These are phyloP conservation scores for Exophiala oligosperma DNA, from an alignment of 2,329 filamentous ascomycete species.

Conservation along the genomic window DNA sequence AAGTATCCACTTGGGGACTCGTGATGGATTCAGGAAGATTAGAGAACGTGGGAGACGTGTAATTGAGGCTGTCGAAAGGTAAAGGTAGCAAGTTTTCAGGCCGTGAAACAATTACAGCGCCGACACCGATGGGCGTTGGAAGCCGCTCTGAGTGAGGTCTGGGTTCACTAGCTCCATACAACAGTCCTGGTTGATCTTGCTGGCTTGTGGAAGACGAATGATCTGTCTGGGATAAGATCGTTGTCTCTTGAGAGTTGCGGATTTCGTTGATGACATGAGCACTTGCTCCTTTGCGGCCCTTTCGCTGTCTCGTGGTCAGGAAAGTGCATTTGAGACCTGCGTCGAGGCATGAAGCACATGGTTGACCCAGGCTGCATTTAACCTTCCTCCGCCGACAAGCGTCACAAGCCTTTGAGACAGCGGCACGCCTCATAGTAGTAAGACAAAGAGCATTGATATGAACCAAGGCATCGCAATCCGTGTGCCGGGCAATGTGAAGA, in stretches of 20 bases:
- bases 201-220: too few relatives aligned
- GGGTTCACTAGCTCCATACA: too few relatives aligned
- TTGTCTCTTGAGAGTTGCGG: slow-evolving; percentile 58
- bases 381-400: slow-evolving; percentile 26
- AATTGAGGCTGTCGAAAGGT: background rate
- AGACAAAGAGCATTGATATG: background rate
- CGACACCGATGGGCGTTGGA: too few relatives aligned
- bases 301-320: slow-evolving; percentile 72
- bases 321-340: slow-evolving; percentile 63
- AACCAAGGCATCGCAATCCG: too few relatives aligned
- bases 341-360: background rate
- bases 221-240: background rate
- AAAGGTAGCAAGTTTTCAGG: background rate
- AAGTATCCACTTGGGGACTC: slow-evolving; percentile 39
- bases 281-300: slow-evolving; percentile 70
- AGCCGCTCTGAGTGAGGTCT: too few relatives aligned
- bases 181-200: too few relatives aligned
- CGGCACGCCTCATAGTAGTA: background rate
- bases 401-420: slow-evolving; percentile 20
- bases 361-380: slow-evolving; percentile 4
- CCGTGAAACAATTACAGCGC: background rate
- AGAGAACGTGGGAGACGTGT: slow-evolving; percentile 33
- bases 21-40: slow-evolving; percentile 50
- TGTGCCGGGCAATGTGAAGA: too few relatives aligned
- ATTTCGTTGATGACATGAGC: slow-evolving; percentile 74